Evolutionary conservation across 495 filamentous ascomycete genomes (phyloP).

Genomic region (Rhypophila decipiens): DNA sequence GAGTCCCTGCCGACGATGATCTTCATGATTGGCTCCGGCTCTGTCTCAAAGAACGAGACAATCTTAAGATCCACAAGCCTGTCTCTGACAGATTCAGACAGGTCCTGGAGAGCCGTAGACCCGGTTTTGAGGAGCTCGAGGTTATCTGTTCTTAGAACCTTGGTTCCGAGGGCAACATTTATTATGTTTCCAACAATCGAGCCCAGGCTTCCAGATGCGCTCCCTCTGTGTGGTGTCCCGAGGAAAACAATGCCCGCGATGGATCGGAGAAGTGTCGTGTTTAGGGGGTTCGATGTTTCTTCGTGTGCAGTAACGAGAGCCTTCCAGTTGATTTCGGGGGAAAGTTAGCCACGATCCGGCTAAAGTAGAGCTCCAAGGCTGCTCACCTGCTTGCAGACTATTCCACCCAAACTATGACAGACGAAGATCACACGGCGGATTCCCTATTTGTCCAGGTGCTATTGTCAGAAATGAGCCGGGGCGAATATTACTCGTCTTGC

Average conservation of each 20-base stretch:
- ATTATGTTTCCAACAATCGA: not conserved
- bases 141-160: not conserved
- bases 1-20: not conserved
- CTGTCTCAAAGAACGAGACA: slow-evolving; percentile 4
- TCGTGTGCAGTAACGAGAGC: slow-evolving; percentile 1
- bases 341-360: too few species aligned
- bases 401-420: slow-evolving; percentile 8
- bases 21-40: not conserved
- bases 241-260: slow-evolving; percentile 2
- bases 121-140: not conserved
- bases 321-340: too few species aligned
- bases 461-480: slow-evolving; percentile 1
- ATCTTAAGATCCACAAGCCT: not conserved
- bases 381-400: slow-evolving; percentile 6
- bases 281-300: not conserved
- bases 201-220: not conserved
- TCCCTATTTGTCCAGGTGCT: not conserved
- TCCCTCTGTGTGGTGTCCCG: slow-evolving; percentile 7
- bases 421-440: slow-evolving; percentile 3
- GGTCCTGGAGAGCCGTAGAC: not conserved
- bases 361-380: too few species aligned
- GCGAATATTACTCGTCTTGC: too few species aligned
- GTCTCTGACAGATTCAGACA: not conserved
- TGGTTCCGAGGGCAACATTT: not conserved
- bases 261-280: not conserved